Conservation (phyloP, 768 basidiomycete species). For the Tulasnella sp. region DNA sequence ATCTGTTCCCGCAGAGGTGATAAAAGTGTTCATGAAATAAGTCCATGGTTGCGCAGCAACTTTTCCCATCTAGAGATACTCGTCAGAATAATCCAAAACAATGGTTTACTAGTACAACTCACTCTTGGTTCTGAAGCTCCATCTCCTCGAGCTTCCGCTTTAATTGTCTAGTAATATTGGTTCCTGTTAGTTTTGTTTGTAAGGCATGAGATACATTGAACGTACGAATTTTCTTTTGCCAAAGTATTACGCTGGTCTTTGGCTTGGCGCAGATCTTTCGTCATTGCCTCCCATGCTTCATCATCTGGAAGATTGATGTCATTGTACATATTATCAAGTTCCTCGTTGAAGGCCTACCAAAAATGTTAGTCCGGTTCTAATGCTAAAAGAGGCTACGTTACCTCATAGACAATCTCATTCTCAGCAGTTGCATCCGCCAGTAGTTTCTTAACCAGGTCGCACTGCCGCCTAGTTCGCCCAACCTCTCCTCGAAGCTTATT, state of each 20-base stretch:
- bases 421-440: constrained; percentile 67
- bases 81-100: constrained; percentile 2
- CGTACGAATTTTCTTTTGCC: constrained; percentile 68
- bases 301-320: constrained; percentile 69
- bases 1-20: no score
- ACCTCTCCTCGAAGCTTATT: constrained; percentile 53
- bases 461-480: constrained; percentile 55
- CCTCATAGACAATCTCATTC: constrained; percentile 90
- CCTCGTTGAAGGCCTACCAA: constrained; percentile 79
- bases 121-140: constrained; percentile 74
- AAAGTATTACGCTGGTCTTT: constrained; percentile 67
- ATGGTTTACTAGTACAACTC: no score
- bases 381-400: constrained; percentile 25
- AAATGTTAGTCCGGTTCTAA: constrained; percentile 1
- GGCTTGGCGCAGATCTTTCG: constrained; percentile 53
- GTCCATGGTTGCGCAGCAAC: constrained; percentile 38
- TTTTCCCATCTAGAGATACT: constrained; percentile 45
- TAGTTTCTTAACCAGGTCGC: constrained; percentile 65
- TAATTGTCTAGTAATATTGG: no score
- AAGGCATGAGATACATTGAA: constrained; percentile 21
- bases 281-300: constrained; percentile 72
- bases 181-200: no score
- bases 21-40: constrained; percentile 28
- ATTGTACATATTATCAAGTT: constrained; percentile 81
- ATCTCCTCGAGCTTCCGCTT: constrained; percentile 56